Percentiles rank a stretch among this genome's conserved stretches.
phyloP scores from a whole-genome alignment of 306 rosid genomes.

The Rubus parviflorus region DNA sequence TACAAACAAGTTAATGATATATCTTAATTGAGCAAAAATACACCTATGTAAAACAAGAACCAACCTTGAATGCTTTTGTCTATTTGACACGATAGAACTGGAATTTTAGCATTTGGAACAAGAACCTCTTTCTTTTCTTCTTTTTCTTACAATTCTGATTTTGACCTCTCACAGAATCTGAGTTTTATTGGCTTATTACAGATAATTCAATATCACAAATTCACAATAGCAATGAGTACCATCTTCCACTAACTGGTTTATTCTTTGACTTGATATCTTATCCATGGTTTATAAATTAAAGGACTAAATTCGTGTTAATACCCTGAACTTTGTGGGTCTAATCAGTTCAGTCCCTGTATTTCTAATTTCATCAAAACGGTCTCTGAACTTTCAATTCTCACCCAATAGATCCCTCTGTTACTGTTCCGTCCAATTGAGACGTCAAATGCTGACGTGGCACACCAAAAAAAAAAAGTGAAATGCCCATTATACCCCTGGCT shows the following conservation, averaged over 20 bases:
- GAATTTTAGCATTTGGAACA: conserved; percentile 1
- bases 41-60: conserved; percentile 1
- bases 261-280: too few species aligned
- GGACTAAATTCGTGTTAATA: too few species aligned
- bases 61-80: neutral
- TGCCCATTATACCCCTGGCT: too few species aligned
- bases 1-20: neutral
- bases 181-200: neutral
- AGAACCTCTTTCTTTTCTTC: neutral
- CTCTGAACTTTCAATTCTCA: too few species aligned
- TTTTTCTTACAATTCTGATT: neutral
- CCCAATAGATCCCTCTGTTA: too few species aligned
- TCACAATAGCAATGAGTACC: neutral
- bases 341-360: too few species aligned
- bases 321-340: too few species aligned
- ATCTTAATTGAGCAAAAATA: neutral
- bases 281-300: too few species aligned
- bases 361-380: too few species aligned
- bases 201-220: neutral
- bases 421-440: too few species aligned
- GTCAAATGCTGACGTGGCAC: too few species aligned
- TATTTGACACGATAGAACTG: neutral
- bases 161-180: neutral
- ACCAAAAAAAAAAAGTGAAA: too few species aligned
- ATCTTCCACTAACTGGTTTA: neutral